Evolutionary conservation across 768 basidiomycete genomes (phyloP).

Genomic region (Zangia roseola): DNA sequence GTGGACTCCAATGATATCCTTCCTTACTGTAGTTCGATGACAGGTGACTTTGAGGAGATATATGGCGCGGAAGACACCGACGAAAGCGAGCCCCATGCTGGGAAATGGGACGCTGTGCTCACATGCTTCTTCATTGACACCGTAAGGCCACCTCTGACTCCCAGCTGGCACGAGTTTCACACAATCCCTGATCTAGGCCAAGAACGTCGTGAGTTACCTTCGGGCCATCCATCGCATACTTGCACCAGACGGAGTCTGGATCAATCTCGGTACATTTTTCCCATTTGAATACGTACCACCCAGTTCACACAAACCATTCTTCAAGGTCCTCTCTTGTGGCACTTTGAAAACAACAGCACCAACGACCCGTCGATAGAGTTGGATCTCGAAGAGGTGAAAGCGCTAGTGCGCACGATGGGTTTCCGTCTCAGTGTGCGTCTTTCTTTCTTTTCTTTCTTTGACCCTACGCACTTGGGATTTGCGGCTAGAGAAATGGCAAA

Average conservation of each 20-base stretch:
- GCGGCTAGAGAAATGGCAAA: no score
- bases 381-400: slow-evolving; percentile 85
- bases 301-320: not conserved
- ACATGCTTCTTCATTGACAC: slow-evolving; percentile 99
- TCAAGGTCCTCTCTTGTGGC: slow-evolving; percentile 91
- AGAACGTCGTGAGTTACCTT: slow-evolving; percentile 89
- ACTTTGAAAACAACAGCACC: slow-evolving; percentile 86
- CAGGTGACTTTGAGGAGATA: slow-evolving; percentile 91
- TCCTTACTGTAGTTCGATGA: not conserved
- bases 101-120: slow-evolving; percentile 84
- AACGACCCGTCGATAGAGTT: slow-evolving; percentile 86
- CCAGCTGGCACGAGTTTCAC: not conserved
- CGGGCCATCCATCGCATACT: slow-evolving; percentile 83
- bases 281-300: no score
- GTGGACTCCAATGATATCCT: not conserved
- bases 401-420: slow-evolving; percentile 67
- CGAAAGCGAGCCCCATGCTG: slow-evolving; percentile 64
- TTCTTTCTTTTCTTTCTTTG: not conserved
- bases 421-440: slow-evolving; percentile 75
- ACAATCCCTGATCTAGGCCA: slow-evolving; percentile 53
- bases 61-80: slow-evolving; percentile 60
- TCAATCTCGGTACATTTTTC: slow-evolving; percentile 68
- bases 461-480: not conserved
- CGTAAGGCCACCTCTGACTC: slow-evolving; percentile 39
- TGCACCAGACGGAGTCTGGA: slow-evolving; percentile 86